Percentiles rank a stretch among this genome's conserved stretches.
Conservation (phyloP, 306 rosid species). For the Quercus wislizeni region DNA sequence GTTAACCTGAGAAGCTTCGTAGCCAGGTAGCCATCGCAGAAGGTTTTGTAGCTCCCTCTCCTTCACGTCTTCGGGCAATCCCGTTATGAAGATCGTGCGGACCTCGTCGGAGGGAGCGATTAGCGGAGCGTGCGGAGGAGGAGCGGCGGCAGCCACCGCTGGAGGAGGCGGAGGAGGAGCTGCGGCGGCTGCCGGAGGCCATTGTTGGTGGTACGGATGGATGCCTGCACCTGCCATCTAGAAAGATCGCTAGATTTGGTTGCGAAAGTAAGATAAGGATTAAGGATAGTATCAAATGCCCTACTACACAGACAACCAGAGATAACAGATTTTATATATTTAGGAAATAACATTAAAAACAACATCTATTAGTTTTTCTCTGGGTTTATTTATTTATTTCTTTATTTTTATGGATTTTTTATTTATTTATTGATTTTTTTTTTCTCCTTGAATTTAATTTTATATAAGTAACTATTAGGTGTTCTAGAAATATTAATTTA, state of each 20-base stretch:
- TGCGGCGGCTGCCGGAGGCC: constrained; percentile 61
- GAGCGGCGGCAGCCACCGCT: constrained; percentile 21
- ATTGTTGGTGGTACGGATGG: constrained; percentile 94
- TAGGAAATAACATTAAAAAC: too few species aligned
- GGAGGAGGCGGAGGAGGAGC: constrained; percentile 66
- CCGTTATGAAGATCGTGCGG: constrained; percentile 86
- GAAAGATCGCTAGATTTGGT: not conserved
- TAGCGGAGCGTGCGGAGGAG: constrained; percentile 37
- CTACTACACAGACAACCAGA: too few species aligned
- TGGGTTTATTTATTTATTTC: too few species aligned
- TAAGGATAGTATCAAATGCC: not conserved
- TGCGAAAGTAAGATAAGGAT: not conserved
- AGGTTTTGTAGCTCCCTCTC: constrained; percentile 93
- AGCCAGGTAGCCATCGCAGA: constrained; percentile 88
- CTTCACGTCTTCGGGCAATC: constrained; percentile 91
- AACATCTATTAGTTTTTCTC: too few species aligned
- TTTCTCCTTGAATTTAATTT: too few species aligned
- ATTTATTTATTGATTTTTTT: too few species aligned
- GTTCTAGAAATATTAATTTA: accelerated
- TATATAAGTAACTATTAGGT: too few species aligned
- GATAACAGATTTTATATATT: too few species aligned
- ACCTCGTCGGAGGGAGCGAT: constrained; percentile 63
- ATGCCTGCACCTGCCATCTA: constrained; percentile 90
- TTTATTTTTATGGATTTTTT: too few species aligned
- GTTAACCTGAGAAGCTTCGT: constrained; percentile 93